These are phyloP conservation scores for Candida germanica DNA, from an alignment of 805 yeast species.

Conservation along the genomic window DNA sequence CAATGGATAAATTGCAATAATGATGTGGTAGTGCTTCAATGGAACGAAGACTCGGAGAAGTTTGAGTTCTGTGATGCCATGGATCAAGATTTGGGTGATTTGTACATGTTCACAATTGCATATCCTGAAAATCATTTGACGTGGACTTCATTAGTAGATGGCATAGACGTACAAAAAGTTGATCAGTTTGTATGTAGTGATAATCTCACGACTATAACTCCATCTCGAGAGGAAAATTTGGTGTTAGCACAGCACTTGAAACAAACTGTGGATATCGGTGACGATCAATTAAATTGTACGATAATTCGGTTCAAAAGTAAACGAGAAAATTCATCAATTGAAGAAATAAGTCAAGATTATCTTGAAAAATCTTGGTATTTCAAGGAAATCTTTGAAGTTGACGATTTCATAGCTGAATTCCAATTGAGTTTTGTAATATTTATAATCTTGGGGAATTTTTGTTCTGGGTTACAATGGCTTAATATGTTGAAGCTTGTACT, in stretches of 20 bases:
- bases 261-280: not conserved
- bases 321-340: slow-evolving; percentile 21
- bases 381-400: slow-evolving; percentile 31
- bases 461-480: slow-evolving; percentile 66
- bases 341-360: slow-evolving; percentile 47
- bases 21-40: slow-evolving; percentile 29
- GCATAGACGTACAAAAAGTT: slow-evolving; percentile 23
- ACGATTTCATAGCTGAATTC: slow-evolving; percentile 48
- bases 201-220: slow-evolving; percentile 43
- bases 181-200: slow-evolving; percentile 14
- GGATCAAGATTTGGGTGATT: slow-evolving; percentile 21
- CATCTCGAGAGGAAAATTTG: slow-evolving; percentile 50
- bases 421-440: slow-evolving; percentile 50
- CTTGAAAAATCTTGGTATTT: slow-evolving; percentile 65
- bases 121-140: slow-evolving; percentile 27
- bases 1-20: slow-evolving; percentile 39
- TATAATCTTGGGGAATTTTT: slow-evolving; percentile 57
- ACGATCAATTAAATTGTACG: slow-evolving; percentile 37
- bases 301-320: slow-evolving; percentile 39
- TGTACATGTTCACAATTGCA: slow-evolving; percentile 33
- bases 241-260: slow-evolving; percentile 34
- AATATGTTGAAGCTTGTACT: slow-evolving; percentile 44
- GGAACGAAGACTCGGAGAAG: slow-evolving; percentile 28
- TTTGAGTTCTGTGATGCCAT: slow-evolving; percentile 13
- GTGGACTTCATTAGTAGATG: slow-evolving; percentile 14